phyloP scores from a whole-genome alignment of 371 early-diverging fungal species.

The Fennellomyces sp. region DNA sequence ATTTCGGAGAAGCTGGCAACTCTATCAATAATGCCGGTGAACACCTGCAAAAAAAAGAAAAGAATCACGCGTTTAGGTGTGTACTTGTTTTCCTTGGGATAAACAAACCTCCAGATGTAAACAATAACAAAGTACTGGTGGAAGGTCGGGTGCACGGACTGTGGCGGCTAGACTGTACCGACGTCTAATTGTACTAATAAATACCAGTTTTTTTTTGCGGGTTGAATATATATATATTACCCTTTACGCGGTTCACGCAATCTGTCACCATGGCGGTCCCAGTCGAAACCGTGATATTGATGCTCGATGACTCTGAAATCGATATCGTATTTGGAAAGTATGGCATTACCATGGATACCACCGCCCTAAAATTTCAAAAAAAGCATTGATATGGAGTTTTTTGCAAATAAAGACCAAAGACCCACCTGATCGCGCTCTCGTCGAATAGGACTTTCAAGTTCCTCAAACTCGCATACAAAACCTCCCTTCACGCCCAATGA shows the following conservation, averaged over 20 bases:
- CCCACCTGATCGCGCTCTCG: conserved; percentile 44
- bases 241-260: conserved; percentile 17
- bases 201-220: background rate
- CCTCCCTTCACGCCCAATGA: conserved; percentile 63
- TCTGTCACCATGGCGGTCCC: conserved; percentile 67
- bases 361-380: conserved; percentile 59
- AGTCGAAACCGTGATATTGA: conserved; percentile 70
- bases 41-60: conserved; percentile 39
- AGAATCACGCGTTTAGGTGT: background rate
- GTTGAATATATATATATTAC: background rate
- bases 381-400: background rate
- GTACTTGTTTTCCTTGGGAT: background rate
- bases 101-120: conserved; percentile 75
- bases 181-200: conserved; percentile 25
- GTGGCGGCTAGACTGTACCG: conserved; percentile 62
- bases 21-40: conserved; percentile 73
- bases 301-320: conserved; percentile 66
- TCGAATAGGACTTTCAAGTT: conserved; percentile 66
- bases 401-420: background rate
- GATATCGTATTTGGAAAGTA: conserved; percentile 72
- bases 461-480: conserved; percentile 78
- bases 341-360: conserved; percentile 85
- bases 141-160: conserved; percentile 45
- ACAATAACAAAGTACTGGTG: conserved; percentile 60
- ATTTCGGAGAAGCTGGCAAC: conserved; percentile 72